These are phyloP conservation scores for Chamaecyparis obtusa DNA, from an alignment of 75 land plant genomes.

Conservation along the genomic window DNA sequence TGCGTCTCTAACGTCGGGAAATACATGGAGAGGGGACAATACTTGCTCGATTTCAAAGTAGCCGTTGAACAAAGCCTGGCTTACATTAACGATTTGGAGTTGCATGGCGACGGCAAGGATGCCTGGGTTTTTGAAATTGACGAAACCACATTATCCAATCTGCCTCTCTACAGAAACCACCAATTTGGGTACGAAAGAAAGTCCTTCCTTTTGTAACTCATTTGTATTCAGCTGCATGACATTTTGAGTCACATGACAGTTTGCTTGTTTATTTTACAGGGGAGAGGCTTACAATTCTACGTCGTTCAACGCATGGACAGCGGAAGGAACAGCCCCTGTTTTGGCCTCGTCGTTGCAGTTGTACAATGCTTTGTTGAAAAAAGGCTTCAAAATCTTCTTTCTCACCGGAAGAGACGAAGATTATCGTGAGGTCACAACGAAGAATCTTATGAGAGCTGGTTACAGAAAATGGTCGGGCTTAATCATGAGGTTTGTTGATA, in stretches of 20 bases:
- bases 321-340: conserved; percentile 55
- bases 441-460: conserved; percentile 23
- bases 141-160: conserved; percentile 76
- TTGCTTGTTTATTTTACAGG: conserved; percentile 19
- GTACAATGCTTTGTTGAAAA: conserved; percentile 38
- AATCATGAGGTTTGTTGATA: conserved; percentile 50
- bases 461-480: conserved; percentile 54
- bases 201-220: background rate
- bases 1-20: conserved; percentile 43
- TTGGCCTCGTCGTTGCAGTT: conserved; percentile 45
- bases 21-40: conserved; percentile 50
- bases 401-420: conserved; percentile 65
- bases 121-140: conserved; percentile 89
- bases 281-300: conserved; percentile 41
- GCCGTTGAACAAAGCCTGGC: conserved; percentile 31
- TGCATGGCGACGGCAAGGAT: conserved; percentile 47
- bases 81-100: conserved; percentile 22
- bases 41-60: conserved; percentile 39
- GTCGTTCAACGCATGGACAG: conserved; percentile 53
- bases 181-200: conserved; percentile 48
- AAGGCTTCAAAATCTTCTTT: conserved; percentile 56
- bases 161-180: conserved; percentile 53
- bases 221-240: background rate
- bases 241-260: background rate
- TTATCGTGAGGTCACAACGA: conserved; percentile 54